Evolutionary conservation across 768 basidiomycete species (phyloP).

Genomic region (Rossbeevera mucosa): DNA sequence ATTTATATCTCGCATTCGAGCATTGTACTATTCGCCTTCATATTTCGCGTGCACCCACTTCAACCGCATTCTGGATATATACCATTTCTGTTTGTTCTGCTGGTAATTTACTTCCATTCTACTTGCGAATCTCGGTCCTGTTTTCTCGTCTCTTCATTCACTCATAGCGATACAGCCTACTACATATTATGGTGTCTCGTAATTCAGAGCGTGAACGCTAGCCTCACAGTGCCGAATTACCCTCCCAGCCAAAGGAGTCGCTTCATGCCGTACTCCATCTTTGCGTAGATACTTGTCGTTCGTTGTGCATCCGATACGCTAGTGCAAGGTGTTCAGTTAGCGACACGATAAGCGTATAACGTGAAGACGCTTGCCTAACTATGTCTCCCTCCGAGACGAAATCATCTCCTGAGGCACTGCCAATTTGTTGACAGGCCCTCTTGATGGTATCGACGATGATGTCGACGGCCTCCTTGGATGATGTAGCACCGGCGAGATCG

Average conservation of each 20-base stretch:
- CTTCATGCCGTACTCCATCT: slow-evolving; percentile 93
- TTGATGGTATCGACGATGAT: slow-evolving; percentile 67
- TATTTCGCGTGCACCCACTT: slow-evolving; percentile 11
- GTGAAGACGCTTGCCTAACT: slow-evolving; percentile 54
- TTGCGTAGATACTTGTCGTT: slow-evolving; percentile 81
- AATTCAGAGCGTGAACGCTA: slow-evolving; percentile 4
- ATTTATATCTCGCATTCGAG: slow-evolving; percentile 17
- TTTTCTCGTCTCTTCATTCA: slow-evolving; percentile 3
- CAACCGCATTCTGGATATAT: slow-evolving; percentile 22
- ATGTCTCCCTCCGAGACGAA: slow-evolving; percentile 69
- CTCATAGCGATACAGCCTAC: slow-evolving; percentile 13
- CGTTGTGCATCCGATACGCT: slow-evolving; percentile 81
- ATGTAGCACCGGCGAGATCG: slow-evolving; percentile 55
- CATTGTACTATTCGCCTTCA: slow-evolving; percentile 19
- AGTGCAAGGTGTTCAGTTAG: slow-evolving; percentile 5
- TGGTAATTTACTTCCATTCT: background rate
- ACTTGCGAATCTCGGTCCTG: slow-evolving; percentile 5
- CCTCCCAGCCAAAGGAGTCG: slow-evolving; percentile 84
- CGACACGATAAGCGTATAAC: background rate
- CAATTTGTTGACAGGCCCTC: slow-evolving; percentile 62
- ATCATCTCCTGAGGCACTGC: slow-evolving; percentile 37
- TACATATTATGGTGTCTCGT: slow-evolving; percentile 10
- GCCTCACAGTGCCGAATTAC: slow-evolving; percentile 26
- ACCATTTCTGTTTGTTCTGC: slow-evolving; percentile 20
- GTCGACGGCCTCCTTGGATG: slow-evolving; percentile 74